Evolutionary conservation across 768 basidiomycete species (phyloP).

Genomic region (Dioszegia aurantiaca): DNA sequence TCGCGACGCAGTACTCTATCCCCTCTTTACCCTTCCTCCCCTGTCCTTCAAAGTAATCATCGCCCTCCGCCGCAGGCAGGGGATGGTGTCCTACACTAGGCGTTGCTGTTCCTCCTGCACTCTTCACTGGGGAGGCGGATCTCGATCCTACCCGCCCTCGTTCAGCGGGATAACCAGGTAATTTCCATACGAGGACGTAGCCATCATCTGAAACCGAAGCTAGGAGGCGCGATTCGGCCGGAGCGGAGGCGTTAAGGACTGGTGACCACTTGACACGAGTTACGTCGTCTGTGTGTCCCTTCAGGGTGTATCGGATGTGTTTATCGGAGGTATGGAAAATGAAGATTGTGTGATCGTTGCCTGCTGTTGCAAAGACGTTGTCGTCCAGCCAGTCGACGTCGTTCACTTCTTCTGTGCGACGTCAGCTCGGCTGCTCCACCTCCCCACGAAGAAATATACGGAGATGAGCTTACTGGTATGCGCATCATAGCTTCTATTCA

Average conservation of each 20-base stretch:
- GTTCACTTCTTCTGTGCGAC: conserved; percentile 41
- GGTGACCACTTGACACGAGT: conserved; percentile 41
- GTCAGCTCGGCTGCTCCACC: no score
- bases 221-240: conserved; percentile 25
- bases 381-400: conserved; percentile 51
- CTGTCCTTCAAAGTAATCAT: conserved; percentile 35
- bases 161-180: conserved; percentile 31
- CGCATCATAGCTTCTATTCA: conserved; percentile 25
- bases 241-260: background rate
- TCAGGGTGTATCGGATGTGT: conserved; percentile 39
- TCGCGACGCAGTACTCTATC: conserved; percentile 24
- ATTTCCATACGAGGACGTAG: conserved; percentile 43
- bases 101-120: background rate
- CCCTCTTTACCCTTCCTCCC: conserved; percentile 23
- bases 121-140: conserved; percentile 8
- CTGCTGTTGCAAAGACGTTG: conserved; percentile 47
- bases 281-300: conserved; percentile 48
- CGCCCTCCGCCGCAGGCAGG: conserved; percentile 16
- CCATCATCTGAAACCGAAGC: conserved; percentile 49
- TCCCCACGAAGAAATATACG: background rate
- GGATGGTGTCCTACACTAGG: background rate
- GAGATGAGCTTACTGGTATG: conserved; percentile 34
- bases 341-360: conserved; percentile 46
- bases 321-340: conserved; percentile 35
- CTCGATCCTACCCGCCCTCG: conserved; percentile 10